phyloP scores from a whole-genome alignment of 2,329 filamentous ascomycete species.

The Nigrospora oryzae region DNA sequence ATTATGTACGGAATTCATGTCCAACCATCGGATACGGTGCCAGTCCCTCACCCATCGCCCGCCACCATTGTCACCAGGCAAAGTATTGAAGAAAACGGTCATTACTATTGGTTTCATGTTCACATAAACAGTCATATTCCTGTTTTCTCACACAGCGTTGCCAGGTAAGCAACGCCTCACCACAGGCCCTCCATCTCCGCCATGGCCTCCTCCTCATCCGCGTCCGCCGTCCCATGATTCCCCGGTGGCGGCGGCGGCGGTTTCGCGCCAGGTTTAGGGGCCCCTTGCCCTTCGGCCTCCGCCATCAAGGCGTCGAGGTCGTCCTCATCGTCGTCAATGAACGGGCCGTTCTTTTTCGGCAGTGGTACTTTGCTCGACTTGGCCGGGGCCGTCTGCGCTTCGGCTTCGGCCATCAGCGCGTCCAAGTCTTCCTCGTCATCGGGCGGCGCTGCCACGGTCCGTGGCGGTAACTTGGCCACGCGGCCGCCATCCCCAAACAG shows the following conservation, averaged over 20 bases:
- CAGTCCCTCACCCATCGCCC: no score
- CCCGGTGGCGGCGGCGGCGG: slow-evolving; percentile 6
- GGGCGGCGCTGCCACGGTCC: not conserved
- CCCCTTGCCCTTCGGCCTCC: slow-evolving; percentile 23
- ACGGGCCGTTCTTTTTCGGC: slow-evolving; percentile 2
- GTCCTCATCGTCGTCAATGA: slow-evolving; percentile 20
- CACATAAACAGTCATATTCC: not conserved
- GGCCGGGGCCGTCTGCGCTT: slow-evolving; percentile 15
- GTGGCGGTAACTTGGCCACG: not conserved
- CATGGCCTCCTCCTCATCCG: slow-evolving; percentile 61
- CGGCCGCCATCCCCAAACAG: slow-evolving; percentile 11
- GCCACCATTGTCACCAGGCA: no score
- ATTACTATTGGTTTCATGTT: not conserved
- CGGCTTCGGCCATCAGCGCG: slow-evolving; percentile 29
- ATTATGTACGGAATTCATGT: no score
- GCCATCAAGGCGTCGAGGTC: slow-evolving; percentile 36
- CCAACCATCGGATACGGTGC: no score
- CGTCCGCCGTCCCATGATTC: slow-evolving; percentile 20
- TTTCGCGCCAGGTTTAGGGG: slow-evolving; percentile 2
- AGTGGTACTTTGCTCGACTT: slow-evolving; percentile 2
- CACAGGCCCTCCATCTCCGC: slow-evolving; percentile 51
- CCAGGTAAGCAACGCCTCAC: slow-evolving; percentile 20
- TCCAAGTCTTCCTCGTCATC: slow-evolving; percentile 22
- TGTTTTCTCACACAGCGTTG: not conserved
- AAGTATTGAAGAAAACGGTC: no score